Conservation (phyloP, 768 basidiomycete genomes). For the Mycena capillaripes region DNA sequence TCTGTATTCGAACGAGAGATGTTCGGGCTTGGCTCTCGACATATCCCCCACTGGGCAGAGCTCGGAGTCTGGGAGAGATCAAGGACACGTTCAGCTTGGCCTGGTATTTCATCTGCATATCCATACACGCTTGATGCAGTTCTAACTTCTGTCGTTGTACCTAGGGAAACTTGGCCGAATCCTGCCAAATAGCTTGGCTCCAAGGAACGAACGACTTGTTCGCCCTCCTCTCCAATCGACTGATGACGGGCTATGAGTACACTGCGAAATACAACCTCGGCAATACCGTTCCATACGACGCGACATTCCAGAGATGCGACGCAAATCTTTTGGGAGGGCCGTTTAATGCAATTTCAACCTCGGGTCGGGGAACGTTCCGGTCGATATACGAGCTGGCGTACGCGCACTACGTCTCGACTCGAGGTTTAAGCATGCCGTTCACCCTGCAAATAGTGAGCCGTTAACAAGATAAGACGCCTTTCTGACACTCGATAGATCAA, state of each 20-base stretch:
- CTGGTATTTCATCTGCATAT: constrained; percentile 23
- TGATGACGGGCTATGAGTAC: constrained; percentile 16
- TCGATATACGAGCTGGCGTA: constrained; percentile 21
- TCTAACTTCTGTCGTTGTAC: constrained; percentile 16
- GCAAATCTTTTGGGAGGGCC: constrained; percentile 16
- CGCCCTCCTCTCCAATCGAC: constrained; percentile 19
- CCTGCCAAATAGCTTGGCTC: constrained; percentile 19
- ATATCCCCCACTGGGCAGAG: constrained; percentile 20
- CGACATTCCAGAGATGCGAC: constrained; percentile 22
- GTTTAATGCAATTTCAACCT: constrained; percentile 13
- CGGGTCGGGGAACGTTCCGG: constrained; percentile 11
- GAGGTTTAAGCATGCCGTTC: constrained; percentile 22
- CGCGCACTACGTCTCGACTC: constrained; percentile 16
- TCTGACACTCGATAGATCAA: constrained; percentile 21
- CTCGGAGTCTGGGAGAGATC: constrained; percentile 21
- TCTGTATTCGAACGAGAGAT: constrained; percentile 17
- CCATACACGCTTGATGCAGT: constrained; percentile 7
- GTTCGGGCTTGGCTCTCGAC: constrained; percentile 21
- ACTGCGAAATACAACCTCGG: constrained; percentile 22
- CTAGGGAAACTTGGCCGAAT: constrained; percentile 25
- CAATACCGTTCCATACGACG: constrained; percentile 19
- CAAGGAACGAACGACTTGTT: constrained; percentile 23
- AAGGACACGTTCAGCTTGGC: constrained; percentile 18
- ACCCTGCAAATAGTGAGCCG: constrained; percentile 17
- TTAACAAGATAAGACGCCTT: constrained; percentile 18